Percentiles rank a stretch among this genome's conserved stretches.
phyloP scores from a whole-genome alignment of 2,329 filamentous ascomycete species.

The Ophiostoma angusticollis region DNA sequence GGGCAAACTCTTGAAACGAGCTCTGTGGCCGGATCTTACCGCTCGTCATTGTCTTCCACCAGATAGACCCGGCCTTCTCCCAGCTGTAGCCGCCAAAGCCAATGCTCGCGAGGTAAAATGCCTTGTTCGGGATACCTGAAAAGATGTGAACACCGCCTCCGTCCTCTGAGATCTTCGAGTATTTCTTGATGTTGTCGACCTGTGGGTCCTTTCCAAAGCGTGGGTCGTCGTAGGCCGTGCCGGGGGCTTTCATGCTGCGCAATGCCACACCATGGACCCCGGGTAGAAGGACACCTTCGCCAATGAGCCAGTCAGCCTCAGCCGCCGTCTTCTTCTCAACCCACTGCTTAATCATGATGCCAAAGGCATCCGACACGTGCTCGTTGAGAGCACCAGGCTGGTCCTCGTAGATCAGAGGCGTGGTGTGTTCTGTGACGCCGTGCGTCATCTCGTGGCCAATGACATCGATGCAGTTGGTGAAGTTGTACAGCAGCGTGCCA shows the following conservation, averaged over 20 bases:
- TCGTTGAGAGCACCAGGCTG: constrained; percentile 45
- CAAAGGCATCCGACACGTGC: constrained; percentile 43
- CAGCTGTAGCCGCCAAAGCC: constrained; percentile 40
- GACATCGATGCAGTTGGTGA: constrained; percentile 39
- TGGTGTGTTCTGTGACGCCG: constrained; percentile 38
- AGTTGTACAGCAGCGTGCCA: constrained; percentile 36
- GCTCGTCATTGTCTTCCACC: constrained; percentile 36
- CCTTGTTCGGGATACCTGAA: constrained; percentile 45
- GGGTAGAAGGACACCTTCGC: constrained; percentile 38
- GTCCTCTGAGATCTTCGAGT: constrained; percentile 28
- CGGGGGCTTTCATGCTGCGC: constrained; percentile 40
- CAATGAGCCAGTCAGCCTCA: constrained; percentile 41
- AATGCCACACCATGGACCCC: constrained; percentile 38
- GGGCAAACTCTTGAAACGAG: constrained; percentile 36
- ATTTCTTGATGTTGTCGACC: constrained; percentile 33
- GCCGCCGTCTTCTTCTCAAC: constrained; percentile 30
- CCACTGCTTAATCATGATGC: constrained; percentile 44
- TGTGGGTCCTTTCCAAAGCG: constrained; percentile 43
- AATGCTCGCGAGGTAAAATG: constrained; percentile 37
- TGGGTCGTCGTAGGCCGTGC: constrained; percentile 39
- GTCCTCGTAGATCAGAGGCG: constrained; percentile 35
- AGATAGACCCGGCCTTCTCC: constrained; percentile 40
- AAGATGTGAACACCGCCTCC: constrained; percentile 42
- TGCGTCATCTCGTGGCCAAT: constrained; percentile 47
- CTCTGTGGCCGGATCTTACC: constrained; percentile 28